Percentiles rank a stretch among this genome's conserved stretches.
phyloP scores from a whole-genome alignment of 139 green algal genomes.

The Medakamo hakoo region DNA sequence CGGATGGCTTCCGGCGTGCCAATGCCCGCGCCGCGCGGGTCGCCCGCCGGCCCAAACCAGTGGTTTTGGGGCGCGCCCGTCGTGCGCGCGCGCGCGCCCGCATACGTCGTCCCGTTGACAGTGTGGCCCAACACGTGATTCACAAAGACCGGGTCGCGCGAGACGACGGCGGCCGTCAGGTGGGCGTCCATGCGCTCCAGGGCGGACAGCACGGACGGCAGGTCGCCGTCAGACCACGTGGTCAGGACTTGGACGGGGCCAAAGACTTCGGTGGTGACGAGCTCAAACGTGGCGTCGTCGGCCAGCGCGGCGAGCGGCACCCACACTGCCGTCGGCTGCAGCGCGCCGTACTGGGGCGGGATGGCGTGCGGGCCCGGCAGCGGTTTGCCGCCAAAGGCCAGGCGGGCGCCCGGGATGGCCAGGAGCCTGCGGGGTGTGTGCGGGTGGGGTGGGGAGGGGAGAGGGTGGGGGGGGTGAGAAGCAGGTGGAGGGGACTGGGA shows the following conservation, averaged over 20 bases:
- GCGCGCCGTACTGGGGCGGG: slow-evolving; percentile 73
- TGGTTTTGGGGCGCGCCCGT: slow-evolving; percentile 95
- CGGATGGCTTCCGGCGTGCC: slow-evolving; percentile 89
- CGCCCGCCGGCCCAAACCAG: slow-evolving; percentile 92
- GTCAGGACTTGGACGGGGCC: slow-evolving; percentile 91
- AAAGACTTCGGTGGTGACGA: slow-evolving; percentile 88
- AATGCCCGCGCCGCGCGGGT: slow-evolving; percentile 86
- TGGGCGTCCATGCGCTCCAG: slow-evolving; percentile 79
- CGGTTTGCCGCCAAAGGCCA: slow-evolving; percentile 73
- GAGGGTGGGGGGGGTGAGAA: background rate
- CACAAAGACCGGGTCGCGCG: slow-evolving; percentile 38
- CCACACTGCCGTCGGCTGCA: slow-evolving; percentile 88
- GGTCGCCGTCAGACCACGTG: slow-evolving; percentile 52
- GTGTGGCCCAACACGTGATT: slow-evolving; percentile 72
- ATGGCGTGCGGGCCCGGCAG: slow-evolving; percentile 76
- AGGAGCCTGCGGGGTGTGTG: background rate
- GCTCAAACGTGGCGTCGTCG: slow-evolving; percentile 41
- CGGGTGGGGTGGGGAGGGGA: background rate
- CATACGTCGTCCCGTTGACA: slow-evolving; percentile 97
- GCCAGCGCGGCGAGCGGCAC: slow-evolving; percentile 70
- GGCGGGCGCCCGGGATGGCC: slow-evolving; percentile 35
- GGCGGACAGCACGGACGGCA: slow-evolving; percentile 64
- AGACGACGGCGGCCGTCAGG: slow-evolving; percentile 75
- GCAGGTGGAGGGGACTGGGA: background rate
- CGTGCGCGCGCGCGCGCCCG: slow-evolving; percentile 67